Conservation (phyloP, 139 green algal genomes). For the Nannochloris sp. region DNA sequence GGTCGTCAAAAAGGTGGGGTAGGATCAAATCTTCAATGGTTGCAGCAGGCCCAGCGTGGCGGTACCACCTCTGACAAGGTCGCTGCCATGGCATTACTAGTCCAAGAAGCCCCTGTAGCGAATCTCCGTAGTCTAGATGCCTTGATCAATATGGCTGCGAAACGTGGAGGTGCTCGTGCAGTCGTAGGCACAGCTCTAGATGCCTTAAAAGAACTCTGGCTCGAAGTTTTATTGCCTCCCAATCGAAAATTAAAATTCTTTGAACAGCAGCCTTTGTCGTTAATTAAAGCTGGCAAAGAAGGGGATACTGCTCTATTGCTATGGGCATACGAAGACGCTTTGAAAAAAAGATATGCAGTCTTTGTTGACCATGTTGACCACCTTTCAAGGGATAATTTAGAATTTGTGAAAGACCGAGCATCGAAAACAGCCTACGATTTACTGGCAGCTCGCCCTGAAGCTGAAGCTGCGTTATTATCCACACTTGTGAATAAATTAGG, state of each 20-base stretch:
- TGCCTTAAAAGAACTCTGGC: conserved; percentile 77
- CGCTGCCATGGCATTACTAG: conserved; percentile 76
- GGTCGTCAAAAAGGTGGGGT: conserved; percentile 23
- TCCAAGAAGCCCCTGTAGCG: conserved; percentile 65
- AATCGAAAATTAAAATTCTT: conserved; percentile 77
- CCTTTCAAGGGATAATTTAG: conserved; percentile 65
- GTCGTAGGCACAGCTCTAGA: conserved; percentile 49
- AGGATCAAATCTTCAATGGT: conserved; percentile 61
- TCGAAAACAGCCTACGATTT: conserved; percentile 46
- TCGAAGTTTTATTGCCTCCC: conserved; percentile 62
- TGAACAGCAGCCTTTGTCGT: conserved; percentile 37
- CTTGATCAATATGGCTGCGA: conserved; percentile 57
- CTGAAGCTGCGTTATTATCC: conserved; percentile 59
- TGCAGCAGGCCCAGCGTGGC: conserved; percentile 57
- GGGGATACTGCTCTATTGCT: conserved; percentile 60
- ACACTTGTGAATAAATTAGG: conserved; percentile 93
- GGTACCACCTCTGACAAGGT: conserved; percentile 76
- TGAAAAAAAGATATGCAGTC: conserved; percentile 69
- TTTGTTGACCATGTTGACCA: conserved; percentile 69
- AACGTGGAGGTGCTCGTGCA: conserved; percentile 43
- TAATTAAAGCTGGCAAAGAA: conserved; percentile 36
- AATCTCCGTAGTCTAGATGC: conserved; percentile 73
- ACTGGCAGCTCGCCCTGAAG: conserved; percentile 41
- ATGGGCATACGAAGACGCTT: conserved; percentile 74
- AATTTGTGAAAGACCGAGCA: conserved; percentile 74